Evolutionary conservation across 495 filamentous ascomycete species (phyloP).

Genomic region (Polyplosphaeria fusca): DNA sequence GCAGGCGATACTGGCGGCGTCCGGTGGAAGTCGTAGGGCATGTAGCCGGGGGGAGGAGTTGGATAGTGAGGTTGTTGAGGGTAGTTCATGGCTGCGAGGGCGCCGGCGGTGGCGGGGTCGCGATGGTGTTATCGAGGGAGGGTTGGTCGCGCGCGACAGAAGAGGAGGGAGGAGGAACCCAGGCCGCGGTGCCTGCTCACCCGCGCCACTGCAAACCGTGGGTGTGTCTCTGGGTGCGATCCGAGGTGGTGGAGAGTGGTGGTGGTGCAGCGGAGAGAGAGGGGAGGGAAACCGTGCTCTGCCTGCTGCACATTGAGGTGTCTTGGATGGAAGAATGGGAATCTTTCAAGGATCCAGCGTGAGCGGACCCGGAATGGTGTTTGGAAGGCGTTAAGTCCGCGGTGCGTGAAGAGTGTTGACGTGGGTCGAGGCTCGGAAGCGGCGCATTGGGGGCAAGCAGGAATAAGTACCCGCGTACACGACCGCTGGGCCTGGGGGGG

Average conservation of each 20-base stretch:
- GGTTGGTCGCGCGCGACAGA: background rate
- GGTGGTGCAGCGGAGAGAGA: conserved; percentile 32
- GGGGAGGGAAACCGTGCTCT: conserved; percentile 25
- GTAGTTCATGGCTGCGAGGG: conserved; percentile 35
- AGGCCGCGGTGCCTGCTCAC: conserved; percentile 32
- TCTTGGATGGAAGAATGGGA: background rate
- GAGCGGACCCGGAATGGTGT: conserved; percentile 12
- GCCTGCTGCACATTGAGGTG: conserved; percentile 37
- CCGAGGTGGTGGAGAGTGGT: conserved; percentile 24
- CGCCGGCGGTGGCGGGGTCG: conserved; percentile 7
- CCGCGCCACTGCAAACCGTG: conserved; percentile 27
- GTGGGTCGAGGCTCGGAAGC: conserved; percentile 9
- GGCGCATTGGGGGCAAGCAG: conserved; percentile 1
- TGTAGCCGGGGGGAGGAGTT: conserved; percentile 37
- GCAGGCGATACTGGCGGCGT: conserved; percentile 41
- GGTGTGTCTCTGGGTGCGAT: conserved; percentile 29
- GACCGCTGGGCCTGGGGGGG: background rate
- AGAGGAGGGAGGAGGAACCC: conserved; percentile 10
- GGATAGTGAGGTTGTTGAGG: conserved; percentile 36
- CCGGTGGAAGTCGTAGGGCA: conserved; percentile 39
- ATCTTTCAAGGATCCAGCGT: conserved; percentile 30
- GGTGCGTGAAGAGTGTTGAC: conserved; percentile 26
- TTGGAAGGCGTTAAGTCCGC: conserved; percentile 8
- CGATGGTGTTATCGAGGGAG: background rate
- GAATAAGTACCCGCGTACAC: conserved; percentile 1